Evolutionary conservation across 202 grass and related monocot genomes (phyloP).

Genomic region (Setaria italica): DNA sequence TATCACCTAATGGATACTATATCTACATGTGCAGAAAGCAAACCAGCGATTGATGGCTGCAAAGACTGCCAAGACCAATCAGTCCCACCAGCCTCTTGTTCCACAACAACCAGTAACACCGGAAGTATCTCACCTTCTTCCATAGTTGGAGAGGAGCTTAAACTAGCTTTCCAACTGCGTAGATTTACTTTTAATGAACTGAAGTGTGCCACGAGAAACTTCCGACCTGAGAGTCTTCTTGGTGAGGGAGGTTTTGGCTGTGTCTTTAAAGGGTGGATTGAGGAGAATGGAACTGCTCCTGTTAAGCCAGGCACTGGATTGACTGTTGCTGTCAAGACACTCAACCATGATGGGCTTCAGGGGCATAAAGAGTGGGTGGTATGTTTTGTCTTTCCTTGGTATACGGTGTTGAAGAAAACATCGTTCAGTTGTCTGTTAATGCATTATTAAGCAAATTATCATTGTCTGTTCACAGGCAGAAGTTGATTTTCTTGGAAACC

Average conservation of each 20-base stretch:
- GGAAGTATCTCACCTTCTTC: conserved; percentile 87
- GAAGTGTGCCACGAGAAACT: conserved; percentile 92
- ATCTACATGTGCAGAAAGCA: conserved; percentile 65
- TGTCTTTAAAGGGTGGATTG: conserved; percentile 99
- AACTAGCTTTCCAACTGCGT: conserved; percentile 83
- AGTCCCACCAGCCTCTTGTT: conserved; percentile 70
- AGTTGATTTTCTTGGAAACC: conserved; percentile 90
- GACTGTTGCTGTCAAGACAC: conserved; percentile 94
- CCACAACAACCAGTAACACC: conserved; percentile 81
- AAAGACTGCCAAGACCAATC: conserved; percentile 61
- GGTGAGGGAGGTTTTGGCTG: conserved; percentile 98
- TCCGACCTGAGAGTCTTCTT: conserved; percentile 96
- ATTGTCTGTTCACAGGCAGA: conserved; percentile 65
- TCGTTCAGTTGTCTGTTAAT: conserved; percentile 36
- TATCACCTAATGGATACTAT: conserved; percentile 29
- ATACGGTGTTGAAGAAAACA: not conserved
- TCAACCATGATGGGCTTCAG: conserved; percentile 98
- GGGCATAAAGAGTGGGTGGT: conserved; percentile 99
- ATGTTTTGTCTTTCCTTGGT: conserved; percentile 44
- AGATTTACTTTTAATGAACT: conserved; percentile 96
- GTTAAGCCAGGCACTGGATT: conserved; percentile 96
- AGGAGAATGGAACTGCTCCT: conserved; percentile 97
- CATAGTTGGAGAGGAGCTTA: conserved; percentile 89
- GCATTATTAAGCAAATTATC: conserved; percentile 35
- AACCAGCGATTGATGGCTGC: conserved; percentile 64